Evolutionary conservation across 805 yeast species (phyloP), one percentile per base, ranked within the genome.

Genomic region (Yamadazyma ubonensis): DNA sequence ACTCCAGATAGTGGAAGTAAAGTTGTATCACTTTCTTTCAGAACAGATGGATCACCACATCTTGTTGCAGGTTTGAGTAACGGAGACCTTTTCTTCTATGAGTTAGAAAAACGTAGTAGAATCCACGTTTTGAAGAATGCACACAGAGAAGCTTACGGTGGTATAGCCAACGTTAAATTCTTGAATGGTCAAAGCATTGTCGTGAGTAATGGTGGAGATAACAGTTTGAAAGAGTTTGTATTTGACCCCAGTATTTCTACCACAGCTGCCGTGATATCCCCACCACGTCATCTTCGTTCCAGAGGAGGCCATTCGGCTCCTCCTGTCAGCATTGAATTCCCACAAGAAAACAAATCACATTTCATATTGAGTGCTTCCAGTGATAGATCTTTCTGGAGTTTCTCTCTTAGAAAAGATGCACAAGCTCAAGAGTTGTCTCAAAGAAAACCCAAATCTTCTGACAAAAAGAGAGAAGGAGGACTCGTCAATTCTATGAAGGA

Each of bases 271-370:
- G 79, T 87, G 22, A 82, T 86, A 4, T 78, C 89, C 9, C 96
- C 96, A 1, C 98, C 99, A 30, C 81, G 99, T 55, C 79, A 82
- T 44, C 70, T 95, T 53, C 79, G 99, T 59, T 85, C 95, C 1
- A 78, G 99, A 57, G 98, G 97, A 53, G 99, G 99, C n/a, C 99
- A 93, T 59, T 79, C 96, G 3, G 83, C 86, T 21, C 96, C 99
- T 3, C 95, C 98, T 2, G 72, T 83, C 0, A 57, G 78, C 4
- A 78, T 93, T 29, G 67, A 70, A 17, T 93, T 93, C 61, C 86
- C 95, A 4, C 84, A 85, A 51, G 80, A 79, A 36, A 79, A 79
- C 33, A 71, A 67, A 42, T 80, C 96, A 2, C 99, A 95, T 62
- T 86, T 80, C 60, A 56, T 95, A 8, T 72, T 86, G 39, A 86